Evolutionary conservation across 441 rosid genomes (phyloP).

Genomic region (Syzygium syzygioides): DNA sequence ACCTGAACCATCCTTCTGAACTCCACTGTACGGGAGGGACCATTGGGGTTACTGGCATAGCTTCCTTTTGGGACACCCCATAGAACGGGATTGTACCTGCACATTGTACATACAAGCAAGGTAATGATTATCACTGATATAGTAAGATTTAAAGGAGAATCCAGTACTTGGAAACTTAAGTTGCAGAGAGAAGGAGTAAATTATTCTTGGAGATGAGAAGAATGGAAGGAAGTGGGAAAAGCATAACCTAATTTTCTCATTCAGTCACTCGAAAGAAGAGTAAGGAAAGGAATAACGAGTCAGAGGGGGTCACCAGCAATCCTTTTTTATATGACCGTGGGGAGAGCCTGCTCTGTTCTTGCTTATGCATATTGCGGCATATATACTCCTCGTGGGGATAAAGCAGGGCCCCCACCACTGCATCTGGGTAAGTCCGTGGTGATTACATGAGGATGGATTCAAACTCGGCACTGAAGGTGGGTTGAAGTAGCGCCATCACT

Average conservation of each 20-base stretch:
- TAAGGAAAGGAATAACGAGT: neutral
- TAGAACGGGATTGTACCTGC: constrained; percentile 91
- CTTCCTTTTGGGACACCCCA: constrained; percentile 99
- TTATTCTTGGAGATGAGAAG: neutral
- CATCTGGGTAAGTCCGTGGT: neutral
- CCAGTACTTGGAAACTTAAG: neutral
- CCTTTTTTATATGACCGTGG: neutral
- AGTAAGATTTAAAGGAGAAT: constrained; percentile 5
- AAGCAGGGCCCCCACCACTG: neutral
- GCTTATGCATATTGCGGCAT: neutral
- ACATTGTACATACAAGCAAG: constrained; percentile 11
- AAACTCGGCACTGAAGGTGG: neutral
- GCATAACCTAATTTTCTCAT: neutral
- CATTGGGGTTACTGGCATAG: constrained; percentile 80
- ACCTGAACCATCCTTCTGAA: constrained; percentile 99
- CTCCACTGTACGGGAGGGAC: constrained; percentile 68
- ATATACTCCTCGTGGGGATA: neutral
- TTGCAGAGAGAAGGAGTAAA: neutral
- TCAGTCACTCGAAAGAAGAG: neutral
- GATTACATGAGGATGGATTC: neutral
- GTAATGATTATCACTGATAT: constrained; percentile 7
- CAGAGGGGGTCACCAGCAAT: neutral
- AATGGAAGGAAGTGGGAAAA: neutral
- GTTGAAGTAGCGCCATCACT: neutral
- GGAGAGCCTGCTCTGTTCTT: neutral